Base-by-base conservation (phyloP, 306 rosid species). In the Boehmeria nivea region DNA sequence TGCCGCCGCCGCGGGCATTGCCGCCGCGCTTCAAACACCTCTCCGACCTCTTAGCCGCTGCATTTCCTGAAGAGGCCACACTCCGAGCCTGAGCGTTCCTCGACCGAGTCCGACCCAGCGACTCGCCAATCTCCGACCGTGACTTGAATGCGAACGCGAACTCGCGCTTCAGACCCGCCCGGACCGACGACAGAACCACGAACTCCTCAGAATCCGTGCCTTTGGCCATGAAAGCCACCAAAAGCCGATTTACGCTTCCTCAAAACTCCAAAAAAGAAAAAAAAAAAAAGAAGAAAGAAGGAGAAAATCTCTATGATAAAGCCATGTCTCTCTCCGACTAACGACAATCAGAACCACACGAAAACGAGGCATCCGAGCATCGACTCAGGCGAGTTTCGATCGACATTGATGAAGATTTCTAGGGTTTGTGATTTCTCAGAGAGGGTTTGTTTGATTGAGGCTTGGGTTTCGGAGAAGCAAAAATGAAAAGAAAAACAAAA, bases 161-260 rank as follows among this genome's bases (percentile, higher is more conserved):
- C 70, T 88, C 95, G 21, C 91, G 83, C 66, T 83, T 78, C 12
- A 78, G 71, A 21, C 78, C 71, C 44, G 81, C 40, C 23, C 96
- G 87, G 23, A 82, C 89, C 63, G 66, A 72, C n/a, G 95, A 80
- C n/a, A 77, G 61, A 61, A 76, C 62, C 51, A 75, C 72, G 26
- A 84, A 83, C 77, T 81, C 87, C 17, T 81, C 76, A 6, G 89
- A 73, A 71, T 80, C 84, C 55, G 82, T 65, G n/a, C 95, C 96
- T 46, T 87, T 87, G 54, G 94, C 99, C 99, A 91, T 91, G 43
- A 24, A 26, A 48, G 37, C 64, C 52, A 28, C 14, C 21, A 8
- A n/a, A 40, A 58, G n/a, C n/a, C n/a, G n/a, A n/a, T n/a, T n/a
- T n/a, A n/a, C n/a, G n/a, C n/a, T n/a, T n/a, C n/a, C n/a, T n/a